A percentile compares a stretch with the other conserved stretches of the same genome.
These are phyloP conservation scores for Starmerella gropengiesseri DNA, from an alignment of 805 yeast genomes.

Conservation along the genomic window DNA sequence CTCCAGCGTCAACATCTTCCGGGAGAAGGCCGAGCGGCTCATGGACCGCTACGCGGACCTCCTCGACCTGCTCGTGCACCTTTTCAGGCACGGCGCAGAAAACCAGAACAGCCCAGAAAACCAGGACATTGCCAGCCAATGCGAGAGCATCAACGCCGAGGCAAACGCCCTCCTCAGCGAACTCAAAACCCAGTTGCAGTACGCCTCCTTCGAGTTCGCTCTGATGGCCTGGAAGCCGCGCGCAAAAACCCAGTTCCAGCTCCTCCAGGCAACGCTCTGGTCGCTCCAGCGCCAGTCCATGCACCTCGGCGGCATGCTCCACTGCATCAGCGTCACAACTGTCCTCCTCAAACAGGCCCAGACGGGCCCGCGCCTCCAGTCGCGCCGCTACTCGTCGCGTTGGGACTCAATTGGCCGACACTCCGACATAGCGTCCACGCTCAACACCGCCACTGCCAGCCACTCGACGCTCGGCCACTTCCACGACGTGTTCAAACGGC, in stretches of 20 bases:
- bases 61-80: slow-evolving; percentile 42
- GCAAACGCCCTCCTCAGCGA: slow-evolving; percentile 27
- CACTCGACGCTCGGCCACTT: background rate
- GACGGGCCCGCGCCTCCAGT: background rate
- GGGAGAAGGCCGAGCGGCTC: slow-evolving; percentile 33
- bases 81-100: slow-evolving; percentile 36
- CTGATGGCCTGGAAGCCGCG: background rate
- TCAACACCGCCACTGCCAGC: background rate
- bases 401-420: slow-evolving; percentile 4
- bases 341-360: slow-evolving; percentile 23
- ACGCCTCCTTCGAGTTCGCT: slow-evolving; percentile 45
- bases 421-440: background rate
- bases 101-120: slow-evolving; percentile 31
- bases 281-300: slow-evolving; percentile 43
- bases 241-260: background rate
- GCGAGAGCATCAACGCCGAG: slow-evolving; percentile 1
- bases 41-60: slow-evolving; percentile 33
- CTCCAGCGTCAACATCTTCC: slow-evolving; percentile 24
- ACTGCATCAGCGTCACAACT: slow-evolving; percentile 60
- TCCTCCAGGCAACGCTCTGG: slow-evolving; percentile 18
- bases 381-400: slow-evolving; percentile 2
- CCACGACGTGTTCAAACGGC: background rate
- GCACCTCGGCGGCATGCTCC: slow-evolving; percentile 54
- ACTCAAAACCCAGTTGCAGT: slow-evolving; percentile 39
- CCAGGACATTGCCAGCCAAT: background rate